phyloP scores from a whole-genome alignment of 2,329 filamentous ascomycete genomes.

The Hypoxylon rubiginosum region DNA sequence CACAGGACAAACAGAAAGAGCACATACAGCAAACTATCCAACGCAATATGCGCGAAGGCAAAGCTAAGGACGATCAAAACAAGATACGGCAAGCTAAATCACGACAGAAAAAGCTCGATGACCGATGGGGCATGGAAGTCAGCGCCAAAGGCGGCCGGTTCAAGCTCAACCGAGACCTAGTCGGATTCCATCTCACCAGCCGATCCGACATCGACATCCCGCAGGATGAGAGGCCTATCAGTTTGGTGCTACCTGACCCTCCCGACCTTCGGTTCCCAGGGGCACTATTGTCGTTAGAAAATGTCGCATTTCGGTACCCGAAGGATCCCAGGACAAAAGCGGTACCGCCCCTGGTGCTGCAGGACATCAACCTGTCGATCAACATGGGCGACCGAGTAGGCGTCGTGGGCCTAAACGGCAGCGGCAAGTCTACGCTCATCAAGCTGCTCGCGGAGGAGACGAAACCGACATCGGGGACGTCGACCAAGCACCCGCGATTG shows the following conservation, averaged over 20 bases:
- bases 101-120: conserved; percentile 86
- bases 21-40: conserved; percentile 85
- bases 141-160: conserved; percentile 79
- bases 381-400: conserved; percentile 81
- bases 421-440: conserved; percentile 84
- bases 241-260: conserved; percentile 71
- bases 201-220: conserved; percentile 81
- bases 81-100: conserved; percentile 88
- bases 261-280: conserved; percentile 81
- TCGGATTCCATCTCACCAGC: conserved; percentile 69
- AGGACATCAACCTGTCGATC: conserved; percentile 76
- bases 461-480: conserved; percentile 70
- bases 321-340: conserved; percentile 46
- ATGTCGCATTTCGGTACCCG: conserved; percentile 74
- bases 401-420: conserved; percentile 83
- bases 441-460: conserved; percentile 74
- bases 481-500: conserved; percentile 76
- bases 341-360: conserved; percentile 63
- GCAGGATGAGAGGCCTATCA: conserved; percentile 69
- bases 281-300: conserved; percentile 78
- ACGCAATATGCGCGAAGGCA: conserved; percentile 80
- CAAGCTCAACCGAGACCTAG: conserved; percentile 82
- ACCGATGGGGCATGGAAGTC: conserved; percentile 82
- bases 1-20: conserved; percentile 82
- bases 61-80: conserved; percentile 84